phyloP scores from a whole-genome alignment of 2,329 filamentous ascomycete genomes.

The Aspergillus chevalieri region DNA sequence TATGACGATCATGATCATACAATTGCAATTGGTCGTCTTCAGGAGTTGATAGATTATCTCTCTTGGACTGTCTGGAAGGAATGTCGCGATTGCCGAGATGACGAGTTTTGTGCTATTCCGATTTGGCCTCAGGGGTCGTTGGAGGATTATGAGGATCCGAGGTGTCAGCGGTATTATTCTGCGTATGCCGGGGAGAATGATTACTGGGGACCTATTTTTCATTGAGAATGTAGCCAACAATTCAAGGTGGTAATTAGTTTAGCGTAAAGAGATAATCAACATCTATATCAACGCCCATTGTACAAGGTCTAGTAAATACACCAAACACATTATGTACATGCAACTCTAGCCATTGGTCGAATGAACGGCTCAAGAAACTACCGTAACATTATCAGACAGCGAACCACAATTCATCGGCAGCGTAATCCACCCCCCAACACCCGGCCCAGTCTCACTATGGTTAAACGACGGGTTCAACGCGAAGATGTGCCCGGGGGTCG shows the following conservation, averaged over 20 bases:
- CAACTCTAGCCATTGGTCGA: neutral
- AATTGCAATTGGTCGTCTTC: constrained; percentile 16
- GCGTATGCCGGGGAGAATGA: neutral
- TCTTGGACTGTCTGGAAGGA: constrained; percentile 53
- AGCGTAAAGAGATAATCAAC: too few relatives aligned
- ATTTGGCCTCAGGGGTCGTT: constrained; percentile 53
- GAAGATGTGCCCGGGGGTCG: constrained; percentile 11
- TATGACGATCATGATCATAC: constrained; percentile 1
- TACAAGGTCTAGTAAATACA: neutral
- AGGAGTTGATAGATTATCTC: constrained; percentile 43
- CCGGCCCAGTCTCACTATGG: constrained; percentile 4
- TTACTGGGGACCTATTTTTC: neutral
- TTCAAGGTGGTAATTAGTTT: too few relatives aligned
- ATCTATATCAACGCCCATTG: neutral
- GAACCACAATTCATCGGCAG: constrained; percentile 3
- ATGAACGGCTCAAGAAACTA: neutral
- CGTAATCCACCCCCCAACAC: constrained; percentile 5
- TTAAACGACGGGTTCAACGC: constrained; percentile 8
- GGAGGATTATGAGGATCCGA: constrained; percentile 46
- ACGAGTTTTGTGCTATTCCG: constrained; percentile 51
- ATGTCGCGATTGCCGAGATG: constrained; percentile 43
- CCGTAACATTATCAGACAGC: neutral
- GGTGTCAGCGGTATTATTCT: constrained; percentile 23
- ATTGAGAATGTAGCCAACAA: neutral
- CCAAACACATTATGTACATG: neutral